These are phyloP conservation scores for Exophiala aquamarina DNA, from an alignment of 2,329 filamentous ascomycete species.

Conservation along the genomic window DNA sequence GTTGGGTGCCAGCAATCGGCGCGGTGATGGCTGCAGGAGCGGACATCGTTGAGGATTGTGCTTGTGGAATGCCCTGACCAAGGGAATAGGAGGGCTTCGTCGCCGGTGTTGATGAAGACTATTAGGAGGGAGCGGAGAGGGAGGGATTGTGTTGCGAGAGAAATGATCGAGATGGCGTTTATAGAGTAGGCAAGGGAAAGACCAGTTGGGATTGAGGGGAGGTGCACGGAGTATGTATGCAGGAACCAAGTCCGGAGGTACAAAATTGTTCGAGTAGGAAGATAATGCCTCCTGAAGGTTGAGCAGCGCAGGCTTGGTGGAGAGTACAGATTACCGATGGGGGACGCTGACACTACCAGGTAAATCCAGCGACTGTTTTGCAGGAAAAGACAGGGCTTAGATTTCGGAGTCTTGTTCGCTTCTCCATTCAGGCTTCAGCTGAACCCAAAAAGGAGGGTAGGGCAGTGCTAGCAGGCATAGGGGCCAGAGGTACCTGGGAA, in stretches of 20 bases:
- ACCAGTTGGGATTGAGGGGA: neutral
- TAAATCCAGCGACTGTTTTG: neutral
- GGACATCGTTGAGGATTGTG: conserved; percentile 63
- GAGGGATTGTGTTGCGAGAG: conserved; percentile 2
- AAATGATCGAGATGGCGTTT: too few species aligned
- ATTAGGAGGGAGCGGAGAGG: neutral
- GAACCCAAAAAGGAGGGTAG: too few species aligned
- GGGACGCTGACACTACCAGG: conserved; percentile 1
- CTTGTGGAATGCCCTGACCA: conserved; percentile 84
- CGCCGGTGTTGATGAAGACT: conserved; percentile 17
- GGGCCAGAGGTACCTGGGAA: too few species aligned
- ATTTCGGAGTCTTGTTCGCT: too few species aligned
- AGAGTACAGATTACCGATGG: too few species aligned
- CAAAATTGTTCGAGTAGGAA: conserved; percentile 4
- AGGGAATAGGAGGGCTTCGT: conserved; percentile 70
- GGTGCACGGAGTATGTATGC: conserved; percentile 1
- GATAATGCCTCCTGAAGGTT: neutral
- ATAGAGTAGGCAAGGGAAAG: neutral
- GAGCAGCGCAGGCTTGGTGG: neutral
- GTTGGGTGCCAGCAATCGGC: conserved; percentile 31
- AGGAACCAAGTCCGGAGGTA: neutral
- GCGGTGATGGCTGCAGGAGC: conserved; percentile 36
- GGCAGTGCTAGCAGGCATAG: too few species aligned
- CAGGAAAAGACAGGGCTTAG: too few species aligned
- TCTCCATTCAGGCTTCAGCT: too few species aligned